Conservation (phyloP, 73 alveolate species). For the Chromera velia region DNA sequence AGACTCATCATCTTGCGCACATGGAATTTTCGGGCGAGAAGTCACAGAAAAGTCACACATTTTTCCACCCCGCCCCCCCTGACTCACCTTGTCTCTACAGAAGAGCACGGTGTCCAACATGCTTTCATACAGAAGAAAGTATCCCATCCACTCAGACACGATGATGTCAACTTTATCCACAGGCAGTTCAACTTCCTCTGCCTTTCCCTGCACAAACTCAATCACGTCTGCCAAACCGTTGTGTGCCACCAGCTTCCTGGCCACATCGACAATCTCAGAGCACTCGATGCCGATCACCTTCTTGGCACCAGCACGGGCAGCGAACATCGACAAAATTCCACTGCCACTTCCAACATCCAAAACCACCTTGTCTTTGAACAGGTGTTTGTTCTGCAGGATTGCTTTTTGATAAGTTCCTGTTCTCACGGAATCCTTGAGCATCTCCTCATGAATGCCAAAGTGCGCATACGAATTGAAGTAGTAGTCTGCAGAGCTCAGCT, state of each 20-base stretch:
- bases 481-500: neutral
- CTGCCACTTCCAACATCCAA: conserved; percentile 96
- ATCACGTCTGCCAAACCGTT: conserved; percentile 74
- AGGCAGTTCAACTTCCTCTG: conserved; percentile 86
- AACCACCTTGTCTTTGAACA: conserved; percentile 80
- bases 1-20: too few species aligned
- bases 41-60: too few species aligned
- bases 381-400: conserved; percentile 63
- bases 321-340: conserved; percentile 86
- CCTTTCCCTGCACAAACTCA: conserved; percentile 78
- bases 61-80: neutral
- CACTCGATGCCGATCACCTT: conserved; percentile 89
- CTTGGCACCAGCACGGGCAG: conserved; percentile 92
- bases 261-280: conserved; percentile 83
- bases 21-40: too few species aligned
- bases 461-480: conserved; percentile 84
- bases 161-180: conserved; percentile 82
- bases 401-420: conserved; percentile 85
- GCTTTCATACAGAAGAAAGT: conserved; percentile 76
- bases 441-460: conserved; percentile 90
- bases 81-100: conserved; percentile 71
- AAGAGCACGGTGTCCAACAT: conserved; percentile 78
- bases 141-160: conserved; percentile 93
- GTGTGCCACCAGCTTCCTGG: conserved; percentile 69
- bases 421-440: conserved; percentile 83